Percentiles rank a stretch among this genome's conserved stretches.
Evolutionary conservation across 768 basidiomycete species (phyloP).

Genomic region (Psilocybe cubensis): DNA sequence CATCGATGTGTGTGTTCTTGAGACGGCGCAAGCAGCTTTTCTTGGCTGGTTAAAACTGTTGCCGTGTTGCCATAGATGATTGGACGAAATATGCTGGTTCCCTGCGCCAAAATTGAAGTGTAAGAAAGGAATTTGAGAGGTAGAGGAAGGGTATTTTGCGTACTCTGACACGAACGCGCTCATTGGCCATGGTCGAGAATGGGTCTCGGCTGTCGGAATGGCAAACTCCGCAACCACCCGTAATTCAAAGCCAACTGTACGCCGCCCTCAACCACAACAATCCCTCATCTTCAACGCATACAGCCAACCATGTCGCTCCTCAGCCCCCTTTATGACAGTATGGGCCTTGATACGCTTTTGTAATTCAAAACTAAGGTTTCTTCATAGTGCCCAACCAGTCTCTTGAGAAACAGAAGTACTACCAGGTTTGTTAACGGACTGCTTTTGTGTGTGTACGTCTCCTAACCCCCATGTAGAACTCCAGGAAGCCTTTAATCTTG

Average conservation of each 20-base stretch:
- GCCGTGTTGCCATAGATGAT: slow-evolving; percentile 97
- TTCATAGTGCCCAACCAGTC: slow-evolving; percentile 58
- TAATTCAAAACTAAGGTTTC: slow-evolving; percentile 8
- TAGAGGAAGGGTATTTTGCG: slow-evolving; percentile 21
- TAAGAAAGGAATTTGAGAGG: slow-evolving; percentile 11
- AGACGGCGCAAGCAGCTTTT: slow-evolving; percentile 48
- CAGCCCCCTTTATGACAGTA: slow-evolving; percentile 69
- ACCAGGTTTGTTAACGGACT: slow-evolving; percentile 55
- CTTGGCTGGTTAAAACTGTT: slow-evolving; percentile 71
- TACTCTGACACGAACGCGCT: slow-evolving; percentile 82
- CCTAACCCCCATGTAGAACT: slow-evolving; percentile 32
- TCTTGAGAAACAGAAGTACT: slow-evolving; percentile 63
- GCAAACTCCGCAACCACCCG: slow-evolving; percentile 50
- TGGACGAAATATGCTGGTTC: slow-evolving; percentile 84
- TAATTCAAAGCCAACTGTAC: slow-evolving; percentile 18
- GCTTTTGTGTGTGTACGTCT: slow-evolving; percentile 11
- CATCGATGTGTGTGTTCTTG: slow-evolving; percentile 93
- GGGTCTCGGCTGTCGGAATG: slow-evolving; percentile 43
- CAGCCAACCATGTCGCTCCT: slow-evolving; percentile 47
- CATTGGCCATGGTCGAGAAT: slow-evolving; percentile 51
- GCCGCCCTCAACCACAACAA: slow-evolving; percentile 15
- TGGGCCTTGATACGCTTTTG: slow-evolving; percentile 24
- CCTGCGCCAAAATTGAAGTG: slow-evolving; percentile 47
- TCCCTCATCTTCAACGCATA: slow-evolving; percentile 27
- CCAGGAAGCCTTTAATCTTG: slow-evolving; percentile 57